phyloP scores from a whole-genome alignment of 371 early-diverging fungal species.

The Mortierella sp. region DNA sequence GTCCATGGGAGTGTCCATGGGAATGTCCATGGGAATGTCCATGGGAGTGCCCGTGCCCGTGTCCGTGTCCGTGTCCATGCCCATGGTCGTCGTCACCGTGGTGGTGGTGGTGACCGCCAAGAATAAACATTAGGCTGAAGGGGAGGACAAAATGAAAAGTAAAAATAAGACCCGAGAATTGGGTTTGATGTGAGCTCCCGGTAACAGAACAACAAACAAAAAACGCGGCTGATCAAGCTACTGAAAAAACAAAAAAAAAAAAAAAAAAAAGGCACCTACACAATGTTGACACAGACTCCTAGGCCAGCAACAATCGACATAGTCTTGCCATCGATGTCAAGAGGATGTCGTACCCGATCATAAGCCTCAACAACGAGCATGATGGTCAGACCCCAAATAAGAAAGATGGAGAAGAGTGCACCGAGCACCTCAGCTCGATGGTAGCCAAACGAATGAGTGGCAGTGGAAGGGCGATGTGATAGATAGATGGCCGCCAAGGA shows the following conservation, averaged over 20 bases:
- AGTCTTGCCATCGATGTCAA: conserved; percentile 77
- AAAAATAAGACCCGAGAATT: not conserved
- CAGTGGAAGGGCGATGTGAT: conserved; percentile 72
- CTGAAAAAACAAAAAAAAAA: not conserved
- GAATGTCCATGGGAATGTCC: not conserved
- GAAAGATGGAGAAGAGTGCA: conserved; percentile 81
- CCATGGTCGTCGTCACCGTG: conserved; percentile 43
- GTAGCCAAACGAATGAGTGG: conserved; percentile 83
- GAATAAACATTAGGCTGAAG: conserved; percentile 51
- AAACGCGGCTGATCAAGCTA: no score
- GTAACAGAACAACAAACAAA: no score
- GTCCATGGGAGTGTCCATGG: conserved; percentile 23
- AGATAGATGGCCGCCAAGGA: conserved; percentile 78
- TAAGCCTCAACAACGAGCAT: conserved; percentile 80
- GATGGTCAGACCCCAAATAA: conserved; percentile 86
- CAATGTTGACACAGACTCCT: conserved; percentile 85
- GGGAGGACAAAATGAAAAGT: no score
- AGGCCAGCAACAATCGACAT: conserved; percentile 79
- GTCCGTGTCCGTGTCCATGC: conserved; percentile 29
- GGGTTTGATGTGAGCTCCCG: no score
- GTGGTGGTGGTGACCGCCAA: conserved; percentile 51
- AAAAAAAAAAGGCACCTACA: conserved; percentile 54
- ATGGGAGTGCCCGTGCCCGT: not conserved
- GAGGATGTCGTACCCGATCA: conserved; percentile 78
- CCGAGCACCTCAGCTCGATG: conserved; percentile 90